Percentiles rank a stretch among this genome's conserved stretches.
Evolutionary conservation across 495 filamentous ascomycete genomes (phyloP).

Genomic region (Penicillium coffeae): DNA sequence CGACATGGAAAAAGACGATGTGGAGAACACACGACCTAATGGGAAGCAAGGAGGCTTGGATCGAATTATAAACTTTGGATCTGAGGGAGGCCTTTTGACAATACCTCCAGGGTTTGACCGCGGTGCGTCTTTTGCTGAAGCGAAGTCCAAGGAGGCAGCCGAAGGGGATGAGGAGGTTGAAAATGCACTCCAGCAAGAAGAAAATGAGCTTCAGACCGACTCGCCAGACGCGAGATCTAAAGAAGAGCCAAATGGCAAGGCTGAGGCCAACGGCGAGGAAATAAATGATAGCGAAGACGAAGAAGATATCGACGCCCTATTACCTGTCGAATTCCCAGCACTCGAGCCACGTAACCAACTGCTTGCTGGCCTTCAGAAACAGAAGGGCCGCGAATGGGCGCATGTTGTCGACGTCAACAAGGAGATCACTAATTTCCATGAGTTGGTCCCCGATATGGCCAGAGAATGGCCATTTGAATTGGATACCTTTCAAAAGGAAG

Average conservation of each 20-base stretch:
- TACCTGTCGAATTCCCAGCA: constrained; percentile 91
- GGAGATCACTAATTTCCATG: constrained; percentile 84
- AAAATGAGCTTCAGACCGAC: constrained; percentile 36
- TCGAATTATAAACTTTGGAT: constrained; percentile 74
- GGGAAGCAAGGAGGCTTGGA: constrained; percentile 53
- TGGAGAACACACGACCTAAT: constrained; percentile 43
- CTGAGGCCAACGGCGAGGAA: constrained; percentile 50
- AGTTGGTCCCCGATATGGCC: constrained; percentile 94
- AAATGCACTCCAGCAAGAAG: constrained; percentile 66
- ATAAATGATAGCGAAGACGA: constrained; percentile 48
- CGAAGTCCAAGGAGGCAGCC: constrained; percentile 51
- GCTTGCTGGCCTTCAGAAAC: constrained; percentile 64
- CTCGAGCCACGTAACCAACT: constrained; percentile 78
- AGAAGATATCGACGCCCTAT: constrained; percentile 85
- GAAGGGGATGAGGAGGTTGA: constrained; percentile 69
- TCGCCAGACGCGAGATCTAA: constrained; percentile 19
- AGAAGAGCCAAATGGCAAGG: constrained; percentile 35
- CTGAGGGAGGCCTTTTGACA: constrained; percentile 74
- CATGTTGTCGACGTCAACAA: constrained; percentile 95
- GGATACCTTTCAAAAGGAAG: constrained; percentile 97
- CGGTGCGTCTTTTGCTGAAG: constrained; percentile 70
- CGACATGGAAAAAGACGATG: constrained; percentile 63
- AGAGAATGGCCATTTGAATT: constrained; percentile 95
- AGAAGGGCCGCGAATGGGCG: constrained; percentile 85
- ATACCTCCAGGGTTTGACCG: constrained; percentile 77